Percentiles rank a stretch among this genome's conserved stretches.
Conservation (phyloP, 1,139 yeast genomes). For the Yamadazyma atlantica region DNA sequence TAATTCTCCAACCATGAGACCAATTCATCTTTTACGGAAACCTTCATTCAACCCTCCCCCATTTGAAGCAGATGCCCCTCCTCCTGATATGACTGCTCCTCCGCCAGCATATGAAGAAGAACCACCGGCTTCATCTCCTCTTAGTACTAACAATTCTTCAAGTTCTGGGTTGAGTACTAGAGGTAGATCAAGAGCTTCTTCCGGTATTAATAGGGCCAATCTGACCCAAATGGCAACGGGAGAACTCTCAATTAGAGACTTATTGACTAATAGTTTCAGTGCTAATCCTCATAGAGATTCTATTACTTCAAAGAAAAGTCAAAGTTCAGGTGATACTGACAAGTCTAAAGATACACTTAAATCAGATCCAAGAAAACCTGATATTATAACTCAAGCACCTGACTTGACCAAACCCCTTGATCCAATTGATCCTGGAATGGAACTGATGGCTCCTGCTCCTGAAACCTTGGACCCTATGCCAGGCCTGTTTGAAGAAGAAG, state of each 20-base stretch:
- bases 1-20: constrained; percentile 31
- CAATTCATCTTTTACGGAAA: constrained; percentile 34
- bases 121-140: constrained; percentile 14
- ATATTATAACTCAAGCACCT: background rate
- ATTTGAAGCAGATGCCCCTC: constrained; percentile 35
- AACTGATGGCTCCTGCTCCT: too few relatives aligned
- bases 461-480: too few relatives aligned
- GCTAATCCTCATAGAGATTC: constrained; percentile 11
- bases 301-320: constrained; percentile 14
- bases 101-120: constrained; percentile 43
- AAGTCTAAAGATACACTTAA: background rate
- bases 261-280: constrained; percentile 18
- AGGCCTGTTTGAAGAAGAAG: too few relatives aligned
- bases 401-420: too few relatives aligned
- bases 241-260: constrained; percentile 23
- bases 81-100: constrained; percentile 23
- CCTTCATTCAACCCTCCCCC: constrained; percentile 47
- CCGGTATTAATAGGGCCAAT: constrained; percentile 5
- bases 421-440: too few relatives aligned
- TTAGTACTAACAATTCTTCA: constrained; percentile 5
- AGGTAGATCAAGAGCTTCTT: constrained; percentile 10
- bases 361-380: too few relatives aligned
- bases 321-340: constrained; percentile 13
- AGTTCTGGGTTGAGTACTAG: constrained; percentile 4
- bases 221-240: constrained; percentile 4